Evolutionary conservation across 768 basidiomycete genomes (phyloP), one percentile per base, ranked within the genome.

Genomic region (Tulasnella sp.): DNA sequence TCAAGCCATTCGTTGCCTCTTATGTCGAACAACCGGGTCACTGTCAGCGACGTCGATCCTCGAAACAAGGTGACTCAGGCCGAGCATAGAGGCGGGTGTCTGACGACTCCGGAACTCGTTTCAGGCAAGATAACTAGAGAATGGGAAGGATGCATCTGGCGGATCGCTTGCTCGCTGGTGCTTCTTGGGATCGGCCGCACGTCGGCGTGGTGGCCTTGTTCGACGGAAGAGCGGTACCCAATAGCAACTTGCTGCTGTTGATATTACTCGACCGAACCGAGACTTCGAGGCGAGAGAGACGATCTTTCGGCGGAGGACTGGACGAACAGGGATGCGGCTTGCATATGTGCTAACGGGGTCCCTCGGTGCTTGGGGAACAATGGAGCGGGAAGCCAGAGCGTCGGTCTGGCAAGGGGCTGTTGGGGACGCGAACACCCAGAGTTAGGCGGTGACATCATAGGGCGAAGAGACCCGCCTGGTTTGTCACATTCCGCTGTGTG

Each of bases 31-130:
- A 19, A 45, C 9, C 4, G 45, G 45, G 15, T 2, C 45, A 19
- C 14, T 45, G 45, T 45, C 45, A 45, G 15, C 45, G 15, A 45
- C 45, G 11, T 19, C 15, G 17, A 9, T 45, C 17, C 45, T 45
- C 49, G 49, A 22, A 49, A 49, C 49, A 1, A 72, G 71, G 42
- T 72, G 71, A 40, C 42, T 42, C 37, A 72, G 38, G 71, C 71
- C 71, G 38, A 72, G 71, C 37, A 42, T 72, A 19, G 71, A 72
- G 7, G 71, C 71, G 38, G 71, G 71, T 0, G 71, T 72, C 38
- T 19, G 34, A 25, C 67, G 22, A 34, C 67, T 29, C n/a, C n/a
- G 5, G 17, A 34, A n/a, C 49, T 49, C 49, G 22, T 19, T 49
- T 49, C 49, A 29, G 3, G 67, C 34, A 68, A 17, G 67, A n/a